These are phyloP conservation scores for Aurinia saxatilis DNA, from an alignment of 345 rosid genomes.

Conservation along the genomic window DNA sequence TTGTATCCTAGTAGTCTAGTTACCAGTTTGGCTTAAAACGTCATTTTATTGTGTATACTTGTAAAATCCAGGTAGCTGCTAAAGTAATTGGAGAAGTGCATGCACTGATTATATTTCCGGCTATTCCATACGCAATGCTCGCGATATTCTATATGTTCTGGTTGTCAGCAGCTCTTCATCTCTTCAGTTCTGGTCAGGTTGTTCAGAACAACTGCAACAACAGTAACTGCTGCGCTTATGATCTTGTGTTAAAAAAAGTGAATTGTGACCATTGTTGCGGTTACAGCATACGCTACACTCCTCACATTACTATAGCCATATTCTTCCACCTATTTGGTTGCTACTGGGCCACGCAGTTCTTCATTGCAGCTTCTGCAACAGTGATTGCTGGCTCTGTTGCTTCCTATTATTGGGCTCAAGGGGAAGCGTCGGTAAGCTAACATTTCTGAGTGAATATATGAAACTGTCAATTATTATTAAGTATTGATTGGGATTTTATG, in stretches of 20 bases:
- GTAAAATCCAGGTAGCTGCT: constrained; percentile 79
- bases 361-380: constrained; percentile 74
- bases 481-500: neutral
- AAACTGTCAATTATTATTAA: neutral
- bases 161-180: constrained; percentile 81
- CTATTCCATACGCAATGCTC: constrained; percentile 66
- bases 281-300: constrained; percentile 80
- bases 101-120: constrained; percentile 83
- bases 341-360: constrained; percentile 94
- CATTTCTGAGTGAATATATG: neutral
- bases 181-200: constrained; percentile 86
- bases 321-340: constrained; percentile 95
- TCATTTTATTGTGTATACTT: constrained; percentile 6
- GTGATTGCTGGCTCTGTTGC: constrained; percentile 96
- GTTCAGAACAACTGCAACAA: constrained; percentile 67
- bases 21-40: neutral
- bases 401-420: constrained; percentile 92
- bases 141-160: constrained; percentile 94
- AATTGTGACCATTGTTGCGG: constrained; percentile 94
- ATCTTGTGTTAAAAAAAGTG: constrained; percentile 64
- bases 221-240: constrained; percentile 82
- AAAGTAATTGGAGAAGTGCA: constrained; percentile 96
- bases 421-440: constrained; percentile 68
- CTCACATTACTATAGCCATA: constrained; percentile 80
- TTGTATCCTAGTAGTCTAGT: neutral